Base-by-base conservation (phyloP, 768 basidiomycete genomes). In the Leccinum subtestaceum region DNA sequence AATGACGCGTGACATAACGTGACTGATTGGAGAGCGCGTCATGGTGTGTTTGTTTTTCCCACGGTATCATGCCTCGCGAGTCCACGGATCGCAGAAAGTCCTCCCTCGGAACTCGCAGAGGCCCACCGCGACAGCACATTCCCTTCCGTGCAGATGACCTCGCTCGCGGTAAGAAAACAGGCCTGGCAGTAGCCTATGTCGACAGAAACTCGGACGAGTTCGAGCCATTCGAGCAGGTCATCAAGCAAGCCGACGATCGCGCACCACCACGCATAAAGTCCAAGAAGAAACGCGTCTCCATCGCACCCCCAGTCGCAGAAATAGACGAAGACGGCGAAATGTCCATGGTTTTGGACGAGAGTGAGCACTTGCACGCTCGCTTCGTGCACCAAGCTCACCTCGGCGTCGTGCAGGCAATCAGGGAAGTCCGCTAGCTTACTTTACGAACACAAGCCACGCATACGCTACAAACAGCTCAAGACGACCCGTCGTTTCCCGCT, bases 91-190 rank as follows among this genome's bases (percentile, higher is more conserved):
- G 69, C 46, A 68, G 72, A 65, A 73, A 75, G 63, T 75, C 72
- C 40, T 78, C 77, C 47, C 52, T 81, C 17, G 80, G 77, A 11
- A 69, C 74, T 15, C 80, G 87, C 43, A 80, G 87, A 23, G 84
- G 83, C 1, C 80, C 80, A 1, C 84, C 83, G 65, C 84, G 86
- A 65, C 78, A 82, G 5, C 88, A 92, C 64, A 81, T 89, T 13
- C 91, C 91, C 1, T 93, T 88, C 67, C 83, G 87, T 52, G 89
- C 88, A 3, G 88, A 91, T 63, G 87, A 91, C 64, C 82, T 84
- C 11, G 82, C 82, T 52, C 88, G 86, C 56, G 91, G 91, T 17
- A 91, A 89, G 80, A 89, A 85, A 70, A 93, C 91, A 0, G 91
- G 91, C 5, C 80, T 91, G 55, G 78, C 83, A 0, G 85, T 92